phyloP scores from a whole-genome alignment of 768 basidiomycete species.

The Flagelloscypha sp. region DNA sequence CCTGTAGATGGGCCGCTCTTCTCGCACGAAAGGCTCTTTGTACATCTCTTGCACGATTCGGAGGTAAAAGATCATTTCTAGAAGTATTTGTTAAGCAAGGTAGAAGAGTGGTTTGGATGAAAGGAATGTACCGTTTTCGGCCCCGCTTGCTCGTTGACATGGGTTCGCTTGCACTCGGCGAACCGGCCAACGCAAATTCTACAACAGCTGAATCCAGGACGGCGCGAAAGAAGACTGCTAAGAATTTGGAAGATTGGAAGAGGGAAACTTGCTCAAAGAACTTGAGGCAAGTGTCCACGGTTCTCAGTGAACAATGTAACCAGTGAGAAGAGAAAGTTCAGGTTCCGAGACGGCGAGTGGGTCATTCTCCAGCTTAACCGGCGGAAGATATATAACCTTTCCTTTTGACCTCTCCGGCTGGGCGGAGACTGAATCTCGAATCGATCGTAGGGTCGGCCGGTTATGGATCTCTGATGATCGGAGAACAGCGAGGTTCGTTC shows the following conservation, averaged over 20 bases:
- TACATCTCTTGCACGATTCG: constrained; percentile 79
- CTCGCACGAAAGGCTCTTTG: constrained; percentile 86
- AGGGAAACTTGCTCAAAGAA: not conserved
- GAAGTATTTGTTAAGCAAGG: not conserved
- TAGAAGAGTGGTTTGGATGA: constrained; percentile 30
- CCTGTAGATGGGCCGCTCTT: constrained; percentile 80
- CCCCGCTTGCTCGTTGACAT: constrained; percentile 90
- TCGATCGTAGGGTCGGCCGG: too few species aligned
- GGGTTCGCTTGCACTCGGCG: too few species aligned
- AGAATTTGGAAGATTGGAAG: constrained; percentile 20
- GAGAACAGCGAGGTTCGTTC: too few species aligned
- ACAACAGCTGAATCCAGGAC: too few species aligned
- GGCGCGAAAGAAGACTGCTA: constrained; percentile 22
- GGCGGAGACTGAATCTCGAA: too few species aligned
- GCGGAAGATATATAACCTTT: too few species aligned
- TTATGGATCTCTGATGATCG: too few species aligned
- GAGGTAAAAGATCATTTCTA: constrained; percentile 68
- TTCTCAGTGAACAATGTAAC: not conserved
- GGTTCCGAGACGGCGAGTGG: too few species aligned
- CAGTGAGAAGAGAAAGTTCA: too few species aligned
- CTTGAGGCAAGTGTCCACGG: not conserved
- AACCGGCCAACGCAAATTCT: too few species aligned
- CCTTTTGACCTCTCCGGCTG: not conserved
- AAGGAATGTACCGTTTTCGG: constrained; percentile 64
- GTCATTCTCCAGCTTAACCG: too few species aligned